A percentile compares a stretch with the other conserved stretches of the same genome.
Conservation (phyloP, 805 yeast genomes). For the Komagataella pastoris region DNA sequence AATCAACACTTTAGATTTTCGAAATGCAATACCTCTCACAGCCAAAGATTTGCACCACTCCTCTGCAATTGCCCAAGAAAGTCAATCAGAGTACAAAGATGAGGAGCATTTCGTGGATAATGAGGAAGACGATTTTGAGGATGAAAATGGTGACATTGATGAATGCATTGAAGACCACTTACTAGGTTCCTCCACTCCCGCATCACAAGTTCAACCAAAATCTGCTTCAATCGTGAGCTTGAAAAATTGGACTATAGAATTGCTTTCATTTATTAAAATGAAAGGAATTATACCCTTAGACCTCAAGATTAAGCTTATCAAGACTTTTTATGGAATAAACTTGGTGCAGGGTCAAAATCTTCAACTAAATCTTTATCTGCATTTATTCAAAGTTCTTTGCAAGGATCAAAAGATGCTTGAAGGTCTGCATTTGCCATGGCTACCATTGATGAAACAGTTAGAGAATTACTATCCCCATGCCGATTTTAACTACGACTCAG, state of each 20-base stretch:
- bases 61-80: slow-evolving; percentile 23
- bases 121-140: slow-evolving; percentile 23
- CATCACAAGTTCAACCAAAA: slow-evolving; percentile 48
- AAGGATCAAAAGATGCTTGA: slow-evolving; percentile 28
- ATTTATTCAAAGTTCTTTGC: slow-evolving; percentile 46
- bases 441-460: slow-evolving; percentile 24
- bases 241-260: slow-evolving; percentile 79
- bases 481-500: slow-evolving; percentile 30
- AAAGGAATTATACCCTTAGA: slow-evolving; percentile 68
- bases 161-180: slow-evolving; percentile 10
- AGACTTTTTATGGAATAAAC: slow-evolving; percentile 59
- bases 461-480: slow-evolving; percentile 28
- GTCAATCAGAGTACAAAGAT: slow-evolving; percentile 10
- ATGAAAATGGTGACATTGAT: slow-evolving; percentile 25
- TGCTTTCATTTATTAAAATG: slow-evolving; percentile 64
- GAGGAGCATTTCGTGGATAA: slow-evolving; percentile 21
- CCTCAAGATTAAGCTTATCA: slow-evolving; percentile 45
- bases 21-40: slow-evolving; percentile 53
- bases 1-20: slow-evolving; percentile 58
- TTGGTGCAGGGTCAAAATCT: slow-evolving; percentile 61
- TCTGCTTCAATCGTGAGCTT: slow-evolving; percentile 67
- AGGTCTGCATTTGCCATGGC: slow-evolving; percentile 36
- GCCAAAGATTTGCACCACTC: slow-evolving; percentile 38
- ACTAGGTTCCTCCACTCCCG: slow-evolving; percentile 24
- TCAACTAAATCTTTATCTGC: slow-evolving; percentile 45